These are phyloP conservation scores for Saccharomycopsis hybrid DNA, from an alignment of 1,139 yeast genomes.

Conservation along the genomic window DNA sequence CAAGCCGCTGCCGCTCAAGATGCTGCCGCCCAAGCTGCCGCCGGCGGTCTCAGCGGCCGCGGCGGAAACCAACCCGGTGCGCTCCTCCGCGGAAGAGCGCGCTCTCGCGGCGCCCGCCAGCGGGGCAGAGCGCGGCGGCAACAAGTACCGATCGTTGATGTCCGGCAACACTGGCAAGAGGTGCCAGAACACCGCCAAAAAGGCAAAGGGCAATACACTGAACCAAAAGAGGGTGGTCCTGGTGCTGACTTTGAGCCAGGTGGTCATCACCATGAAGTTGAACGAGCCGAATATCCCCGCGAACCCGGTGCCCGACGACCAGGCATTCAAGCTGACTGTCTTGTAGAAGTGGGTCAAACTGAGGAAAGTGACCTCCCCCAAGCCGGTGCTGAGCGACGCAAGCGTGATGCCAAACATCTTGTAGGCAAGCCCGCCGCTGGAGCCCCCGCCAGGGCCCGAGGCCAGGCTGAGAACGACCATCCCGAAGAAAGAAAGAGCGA, in stretches of 20 bases:
- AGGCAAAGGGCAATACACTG: conserved; percentile 41
- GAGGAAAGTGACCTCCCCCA: conserved; percentile 85
- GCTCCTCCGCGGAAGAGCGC: conserved; percentile 6
- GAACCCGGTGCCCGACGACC: conserved; percentile 93
- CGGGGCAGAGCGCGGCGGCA: no score
- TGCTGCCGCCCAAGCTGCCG: no score
- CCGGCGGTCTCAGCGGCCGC: no score
- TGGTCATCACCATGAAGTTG: conserved; percentile 46
- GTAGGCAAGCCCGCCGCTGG: conserved; percentile 23
- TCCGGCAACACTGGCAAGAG: conserved; percentile 30
- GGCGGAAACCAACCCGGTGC: not conserved
- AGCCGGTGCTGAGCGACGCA: conserved; percentile 81
- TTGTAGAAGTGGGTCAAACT: conserved; percentile 72
- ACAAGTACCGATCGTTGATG: conserved; percentile 11
- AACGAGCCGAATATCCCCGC: conserved; percentile 86
- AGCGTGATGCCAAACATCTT: conserved; percentile 66
- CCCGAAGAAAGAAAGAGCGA: conserved; percentile 60
- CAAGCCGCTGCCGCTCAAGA: no score
- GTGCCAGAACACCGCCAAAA: conserved; percentile 31
- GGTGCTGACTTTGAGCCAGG: conserved; percentile 45
- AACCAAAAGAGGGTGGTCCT: conserved; percentile 41
- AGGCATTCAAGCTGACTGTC: conserved; percentile 64
- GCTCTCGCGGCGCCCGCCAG: no score
- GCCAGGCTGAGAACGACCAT: conserved; percentile 63
- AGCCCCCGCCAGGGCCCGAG: conserved; percentile 19